These are phyloP conservation scores for Fusarium odoratissimum DNA, from an alignment of 2,329 filamentous ascomycete genomes.

Conservation along the genomic window DNA sequence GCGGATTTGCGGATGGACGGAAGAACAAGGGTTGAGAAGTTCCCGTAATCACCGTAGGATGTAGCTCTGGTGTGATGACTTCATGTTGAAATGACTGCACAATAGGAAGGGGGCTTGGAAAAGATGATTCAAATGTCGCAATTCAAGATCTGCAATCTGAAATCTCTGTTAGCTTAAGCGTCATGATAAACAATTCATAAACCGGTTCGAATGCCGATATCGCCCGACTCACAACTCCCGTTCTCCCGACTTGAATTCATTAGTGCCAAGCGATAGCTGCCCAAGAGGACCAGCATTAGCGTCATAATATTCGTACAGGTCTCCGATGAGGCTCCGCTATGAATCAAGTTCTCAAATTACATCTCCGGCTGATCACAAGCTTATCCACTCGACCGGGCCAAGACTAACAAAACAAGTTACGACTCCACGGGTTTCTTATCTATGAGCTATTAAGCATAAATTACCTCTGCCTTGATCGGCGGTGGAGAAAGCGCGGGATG, in stretches of 20 bases:
- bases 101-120: no score
- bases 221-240: neutral
- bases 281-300: neutral
- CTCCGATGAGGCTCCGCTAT: slow-evolving; percentile 18
- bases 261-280: neutral
- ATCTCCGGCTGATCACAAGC: neutral
- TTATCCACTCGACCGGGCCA: slow-evolving; percentile 12
- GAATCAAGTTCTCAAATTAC: neutral
- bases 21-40: neutral
- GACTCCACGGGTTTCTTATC: slow-evolving; percentile 16
- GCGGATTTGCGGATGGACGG: neutral
- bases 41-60: no score
- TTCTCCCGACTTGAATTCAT: neutral
- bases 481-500: slow-evolving; percentile 12
- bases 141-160: neutral
- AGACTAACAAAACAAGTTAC: neutral
- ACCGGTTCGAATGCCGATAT: slow-evolving; percentile 4
- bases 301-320: slow-evolving; percentile 16
- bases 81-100: no score
- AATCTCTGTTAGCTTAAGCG: neutral
- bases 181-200: neutral
- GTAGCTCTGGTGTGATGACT: no score
- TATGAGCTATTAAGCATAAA: slow-evolving; percentile 33
- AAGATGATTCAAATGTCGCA: neutral
- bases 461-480: slow-evolving; percentile 2